These are phyloP conservation scores for Picea mariana DNA, from an alignment of 83 land plant genomes.

Conservation along the genomic window DNA sequence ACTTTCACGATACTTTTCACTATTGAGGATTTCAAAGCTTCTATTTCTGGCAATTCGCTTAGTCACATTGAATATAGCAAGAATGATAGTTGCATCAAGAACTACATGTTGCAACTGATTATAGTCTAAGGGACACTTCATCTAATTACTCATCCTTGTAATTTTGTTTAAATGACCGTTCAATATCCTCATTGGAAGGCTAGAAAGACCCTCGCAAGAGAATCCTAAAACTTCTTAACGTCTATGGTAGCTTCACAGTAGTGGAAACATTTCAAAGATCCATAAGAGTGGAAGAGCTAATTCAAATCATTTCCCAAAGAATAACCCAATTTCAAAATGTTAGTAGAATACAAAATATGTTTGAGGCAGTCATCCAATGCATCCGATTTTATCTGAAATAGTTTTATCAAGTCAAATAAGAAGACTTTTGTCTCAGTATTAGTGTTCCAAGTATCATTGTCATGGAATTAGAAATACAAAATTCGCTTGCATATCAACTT, in stretches of 20 bases:
- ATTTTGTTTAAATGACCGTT: conserved; percentile 69
- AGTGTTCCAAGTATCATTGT: too few relatives aligned
- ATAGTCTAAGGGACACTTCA: conserved; percentile 51
- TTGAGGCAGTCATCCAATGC: conserved; percentile 42
- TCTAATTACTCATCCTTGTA: conserved; percentile 67
- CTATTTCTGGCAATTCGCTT: too few relatives aligned
- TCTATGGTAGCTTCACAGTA: conserved; percentile 59
- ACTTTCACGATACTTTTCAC: too few relatives aligned
- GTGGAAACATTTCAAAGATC: conserved; percentile 49
- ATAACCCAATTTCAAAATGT: conserved; percentile 66
- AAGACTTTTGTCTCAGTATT: conserved; percentile 20
- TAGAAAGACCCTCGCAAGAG: conserved; percentile 56
- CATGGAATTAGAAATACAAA: too few relatives aligned
- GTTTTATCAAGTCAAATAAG: conserved; percentile 65
- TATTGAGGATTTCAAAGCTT: too few relatives aligned
- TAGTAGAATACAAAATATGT: conserved; percentile 46
- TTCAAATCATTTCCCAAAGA: conserved; percentile 58
- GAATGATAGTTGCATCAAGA: conserved; percentile 64
- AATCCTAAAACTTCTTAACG: conserved; percentile 49
- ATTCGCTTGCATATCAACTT: too few relatives aligned
- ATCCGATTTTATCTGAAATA: conserved; percentile 36
- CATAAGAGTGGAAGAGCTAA: conserved; percentile 52
- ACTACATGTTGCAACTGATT: conserved; percentile 69
- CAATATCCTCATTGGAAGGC: conserved; percentile 51
- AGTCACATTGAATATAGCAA: conserved; percentile 47